Evolutionary conservation across 2,329 filamentous ascomycete genomes (phyloP), one percentile per base, ranked within the genome.

Genomic region (Blumeriella jaapii): DNA sequence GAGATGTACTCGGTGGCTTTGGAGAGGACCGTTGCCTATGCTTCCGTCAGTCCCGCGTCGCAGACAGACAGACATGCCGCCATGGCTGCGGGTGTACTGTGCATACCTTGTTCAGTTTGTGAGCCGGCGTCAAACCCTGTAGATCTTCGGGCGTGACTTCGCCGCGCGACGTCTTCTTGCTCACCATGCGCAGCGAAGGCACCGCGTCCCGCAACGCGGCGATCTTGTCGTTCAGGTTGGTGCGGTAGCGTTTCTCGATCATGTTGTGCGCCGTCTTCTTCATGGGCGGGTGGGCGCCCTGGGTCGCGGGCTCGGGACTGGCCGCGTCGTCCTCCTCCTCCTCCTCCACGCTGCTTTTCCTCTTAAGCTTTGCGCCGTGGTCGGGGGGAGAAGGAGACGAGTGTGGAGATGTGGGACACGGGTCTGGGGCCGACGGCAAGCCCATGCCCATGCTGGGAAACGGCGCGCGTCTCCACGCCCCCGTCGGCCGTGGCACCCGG

Each of bases 1-100:
- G 79, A 74, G 46, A 96, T 96, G 52, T 96, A 95, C 57, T 95
- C 89, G 7, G 87, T 95, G 5, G 89, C 89, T 59, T 96, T 96
- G 47, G 84, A 86, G 32, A 96, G 63, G 28, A 96, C 71, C 0
- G 51, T 54, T 35, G 50, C 50, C 53, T 52, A 26, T 13, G 17
- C 9, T 12, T 20, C n/a, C 18, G 30, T 44, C 17, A 36, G 32
- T 12, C 20, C 12, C 18, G 10, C 3, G 3, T n/a, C 22, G 9
- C 7, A n/a, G 6, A 6, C 6, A 11, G 20, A 6, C 20, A 6
- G 20, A 22, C 6, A 22, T 6, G 20, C 4, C 4, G 9, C 4
- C 9, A 24, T 4, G 7, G 22, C 9, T 9, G 22, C 10, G 22
- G 22, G 7, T 3, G 7, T 24, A n/a, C 22, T n/a, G 34, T 29